phyloP scores from a whole-genome alignment of 768 basidiomycete genomes.

The Pleurotus tuoliensis region DNA sequence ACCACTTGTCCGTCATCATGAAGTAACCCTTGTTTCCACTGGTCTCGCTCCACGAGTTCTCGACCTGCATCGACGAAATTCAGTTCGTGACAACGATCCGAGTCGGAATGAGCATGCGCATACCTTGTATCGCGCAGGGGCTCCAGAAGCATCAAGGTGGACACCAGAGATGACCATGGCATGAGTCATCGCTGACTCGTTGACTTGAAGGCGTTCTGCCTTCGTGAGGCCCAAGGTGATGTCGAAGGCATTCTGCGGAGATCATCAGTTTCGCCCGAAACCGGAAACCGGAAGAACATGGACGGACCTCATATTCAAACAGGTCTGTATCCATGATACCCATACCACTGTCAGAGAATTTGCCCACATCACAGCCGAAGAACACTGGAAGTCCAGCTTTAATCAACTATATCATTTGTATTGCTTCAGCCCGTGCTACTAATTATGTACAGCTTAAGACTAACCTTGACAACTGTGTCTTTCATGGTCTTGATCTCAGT shows the following conservation, averaged over 20 bases:
- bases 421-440: too few species aligned
- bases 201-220: constrained; percentile 75
- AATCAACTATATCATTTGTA: constrained; percentile 44
- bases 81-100: not conserved
- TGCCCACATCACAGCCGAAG: constrained; percentile 96
- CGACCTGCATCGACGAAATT: constrained; percentile 42
- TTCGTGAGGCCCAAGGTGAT: constrained; percentile 79
- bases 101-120: not conserved
- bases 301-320: constrained; percentile 71
- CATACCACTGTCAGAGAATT: constrained; percentile 63
- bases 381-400: constrained; percentile 88
- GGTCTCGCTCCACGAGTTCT: constrained; percentile 89
- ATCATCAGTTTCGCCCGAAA: not conserved
- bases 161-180: constrained; percentile 94
- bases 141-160: constrained; percentile 74
- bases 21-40: constrained; percentile 84
- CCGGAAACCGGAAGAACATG: not conserved
- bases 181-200: constrained; percentile 92
- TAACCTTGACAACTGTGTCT: constrained; percentile 68
- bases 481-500: constrained; percentile 82
- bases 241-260: constrained; percentile 74
- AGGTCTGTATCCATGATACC: constrained; percentile 89
- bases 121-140: constrained; percentile 79
- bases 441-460: constrained; percentile 8
- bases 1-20: constrained; percentile 92